phyloP scores from a whole-genome alignment of 768 basidiomycete genomes.

The Tylopilus vinaceipallidus region DNA sequence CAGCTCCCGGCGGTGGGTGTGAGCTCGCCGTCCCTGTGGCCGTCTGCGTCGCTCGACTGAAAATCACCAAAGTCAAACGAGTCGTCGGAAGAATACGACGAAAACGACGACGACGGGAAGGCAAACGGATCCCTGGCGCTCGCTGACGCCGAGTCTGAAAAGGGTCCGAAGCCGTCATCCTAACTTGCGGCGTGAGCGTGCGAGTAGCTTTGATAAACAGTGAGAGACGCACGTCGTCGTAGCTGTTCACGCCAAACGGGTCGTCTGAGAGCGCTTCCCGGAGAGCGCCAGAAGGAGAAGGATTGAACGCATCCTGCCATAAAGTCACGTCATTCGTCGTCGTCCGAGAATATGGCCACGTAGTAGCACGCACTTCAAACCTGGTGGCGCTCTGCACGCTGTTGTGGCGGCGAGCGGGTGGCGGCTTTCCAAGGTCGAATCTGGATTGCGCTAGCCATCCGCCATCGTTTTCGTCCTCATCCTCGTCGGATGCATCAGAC shows the following conservation, averaged over 20 bases:
- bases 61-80: slow-evolving; percentile 83
- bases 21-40: slow-evolving; percentile 39
- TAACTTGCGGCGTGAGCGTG: slow-evolving; percentile 15
- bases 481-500: slow-evolving; percentile 52
- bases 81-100: slow-evolving; percentile 61
- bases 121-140: slow-evolving; percentile 54
- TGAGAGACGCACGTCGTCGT: slow-evolving; percentile 49
- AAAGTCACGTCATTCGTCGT: too few species aligned
- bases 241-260: slow-evolving; percentile 44
- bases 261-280: slow-evolving; percentile 42
- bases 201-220: background rate
- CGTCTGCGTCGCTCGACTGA: slow-evolving; percentile 43
- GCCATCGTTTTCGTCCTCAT: slow-evolving; percentile 64
- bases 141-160: slow-evolving; percentile 61
- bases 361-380: slow-evolving; percentile 52
- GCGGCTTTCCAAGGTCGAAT: slow-evolving; percentile 55
- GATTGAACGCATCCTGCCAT: slow-evolving; percentile 52
- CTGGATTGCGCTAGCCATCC: slow-evolving; percentile 80
- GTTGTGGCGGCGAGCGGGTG: slow-evolving; percentile 46
- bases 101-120: slow-evolving; percentile 41
- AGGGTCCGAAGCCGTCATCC: slow-evolving; percentile 77
- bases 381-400: slow-evolving; percentile 46
- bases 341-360: background rate
- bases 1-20: slow-evolving; percentile 71
- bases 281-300: slow-evolving; percentile 31